phyloP scores from a whole-genome alignment of 192 early-diverging fungal species.

The Backusella mclennaniae region DNA sequence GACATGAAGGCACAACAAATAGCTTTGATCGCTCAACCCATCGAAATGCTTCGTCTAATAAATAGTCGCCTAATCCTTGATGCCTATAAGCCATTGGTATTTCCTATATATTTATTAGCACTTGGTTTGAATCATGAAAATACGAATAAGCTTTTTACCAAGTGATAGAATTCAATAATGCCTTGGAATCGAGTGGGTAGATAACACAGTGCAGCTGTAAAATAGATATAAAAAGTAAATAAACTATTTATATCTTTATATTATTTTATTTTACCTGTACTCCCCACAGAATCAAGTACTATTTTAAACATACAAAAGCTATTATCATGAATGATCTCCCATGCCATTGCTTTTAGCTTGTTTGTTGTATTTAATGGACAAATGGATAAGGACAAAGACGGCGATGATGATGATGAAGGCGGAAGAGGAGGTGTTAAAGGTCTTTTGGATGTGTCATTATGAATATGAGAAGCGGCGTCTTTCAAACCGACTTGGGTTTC shows the following conservation, averaged over 20 bases:
- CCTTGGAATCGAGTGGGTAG: slow-evolving; percentile 11
- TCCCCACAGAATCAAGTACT: slow-evolving; percentile 10
- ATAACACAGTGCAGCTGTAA: slow-evolving; percentile 22
- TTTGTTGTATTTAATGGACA: background rate
- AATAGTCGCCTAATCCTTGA: slow-evolving; percentile 23
- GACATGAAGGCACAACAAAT: slow-evolving; percentile 26
- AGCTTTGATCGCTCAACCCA: slow-evolving; percentile 22
- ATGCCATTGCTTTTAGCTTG: background rate
- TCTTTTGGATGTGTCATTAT: background rate
- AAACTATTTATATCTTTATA: background rate
- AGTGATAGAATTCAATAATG: slow-evolving; percentile 20
- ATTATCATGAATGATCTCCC: slow-evolving; percentile 6
- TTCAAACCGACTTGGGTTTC: background rate
- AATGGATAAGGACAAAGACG: background rate
- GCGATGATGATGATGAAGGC: background rate
- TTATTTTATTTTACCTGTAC: background rate
- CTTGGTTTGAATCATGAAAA: no score
- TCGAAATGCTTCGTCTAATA: slow-evolving; percentile 23
- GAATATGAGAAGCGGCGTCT: background rate
- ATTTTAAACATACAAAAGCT: slow-evolving; percentile 18
- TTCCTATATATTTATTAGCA: slow-evolving; percentile 20
- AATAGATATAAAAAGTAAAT: background rate
- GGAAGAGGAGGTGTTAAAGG: background rate
- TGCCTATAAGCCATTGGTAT: slow-evolving; percentile 25
- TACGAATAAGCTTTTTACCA: background rate